Evolutionary conservation across 192 early-diverging fungal species (phyloP).

Genomic region (Haplosporangium gracile): DNA sequence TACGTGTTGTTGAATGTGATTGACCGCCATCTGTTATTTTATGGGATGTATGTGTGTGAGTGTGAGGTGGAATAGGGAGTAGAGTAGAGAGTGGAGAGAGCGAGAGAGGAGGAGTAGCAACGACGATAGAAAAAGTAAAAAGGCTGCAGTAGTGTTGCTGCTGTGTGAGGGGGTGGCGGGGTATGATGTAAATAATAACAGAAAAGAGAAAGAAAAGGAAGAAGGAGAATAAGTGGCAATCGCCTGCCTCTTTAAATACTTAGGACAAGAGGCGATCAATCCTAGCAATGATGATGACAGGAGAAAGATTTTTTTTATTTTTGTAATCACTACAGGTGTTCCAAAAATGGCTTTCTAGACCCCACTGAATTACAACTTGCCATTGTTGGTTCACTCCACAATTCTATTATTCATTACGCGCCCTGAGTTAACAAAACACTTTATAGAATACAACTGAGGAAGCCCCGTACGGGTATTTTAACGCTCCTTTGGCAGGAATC

Average conservation of each 20-base stretch:
- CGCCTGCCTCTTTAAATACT: neutral
- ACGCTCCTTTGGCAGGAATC: neutral
- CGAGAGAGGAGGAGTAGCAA: too few relatives aligned
- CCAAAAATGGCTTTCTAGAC: neutral
- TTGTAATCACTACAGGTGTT: neutral
- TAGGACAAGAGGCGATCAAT: neutral
- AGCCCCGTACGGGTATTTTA: neutral
- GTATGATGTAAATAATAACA: neutral
- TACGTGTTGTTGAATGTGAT: neutral
- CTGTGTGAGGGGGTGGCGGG: neutral
- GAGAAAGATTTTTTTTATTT: neutral
- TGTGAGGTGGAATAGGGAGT: neutral
- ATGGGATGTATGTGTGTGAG: neutral
- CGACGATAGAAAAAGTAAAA: too few relatives aligned
- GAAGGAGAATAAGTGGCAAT: neutral
- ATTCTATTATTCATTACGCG: too few relatives aligned
- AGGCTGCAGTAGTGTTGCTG: too few relatives aligned
- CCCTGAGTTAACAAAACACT: too few relatives aligned
- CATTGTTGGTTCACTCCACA: too few relatives aligned
- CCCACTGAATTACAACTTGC: neutral
- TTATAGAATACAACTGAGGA: neutral
- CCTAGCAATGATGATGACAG: neutral
- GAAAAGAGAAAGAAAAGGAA: constrained; percentile 1
- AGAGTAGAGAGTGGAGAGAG: neutral
- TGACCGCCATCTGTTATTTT: neutral